Evolutionary conservation across 768 basidiomycete species (phyloP).

Genomic region (Macrocybe gigantea): DNA sequence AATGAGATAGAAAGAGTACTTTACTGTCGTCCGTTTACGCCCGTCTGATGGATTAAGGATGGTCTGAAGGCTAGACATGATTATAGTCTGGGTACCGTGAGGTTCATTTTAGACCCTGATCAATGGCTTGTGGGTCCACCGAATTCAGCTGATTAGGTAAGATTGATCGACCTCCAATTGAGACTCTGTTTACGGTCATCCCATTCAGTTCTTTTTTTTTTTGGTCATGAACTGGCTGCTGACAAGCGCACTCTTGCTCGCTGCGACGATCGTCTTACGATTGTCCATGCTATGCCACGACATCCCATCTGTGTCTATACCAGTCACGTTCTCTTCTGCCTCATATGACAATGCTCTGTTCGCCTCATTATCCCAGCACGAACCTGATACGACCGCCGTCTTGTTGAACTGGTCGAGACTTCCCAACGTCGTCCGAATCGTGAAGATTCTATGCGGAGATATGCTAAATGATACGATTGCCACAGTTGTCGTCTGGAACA

Average conservation of each 20-base stretch:
- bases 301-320: too few relatives aligned
- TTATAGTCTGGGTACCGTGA: slow-evolving; percentile 8
- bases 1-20: slow-evolving; percentile 27
- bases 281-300: too few relatives aligned
- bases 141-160: too few relatives aligned
- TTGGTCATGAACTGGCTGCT: too few relatives aligned
- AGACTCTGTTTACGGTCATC: too few relatives aligned
- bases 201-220: too few relatives aligned
- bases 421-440: slow-evolving; percentile 52
- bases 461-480: slow-evolving; percentile 39
- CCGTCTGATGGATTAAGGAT: slow-evolving; percentile 50
- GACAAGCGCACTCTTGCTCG: too few relatives aligned
- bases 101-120: not conserved
- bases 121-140: too few relatives aligned
- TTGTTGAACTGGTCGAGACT: slow-evolving; percentile 67
- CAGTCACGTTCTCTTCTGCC: not conserved
- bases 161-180: too few relatives aligned
- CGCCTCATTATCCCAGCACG: not conserved
- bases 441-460: slow-evolving; percentile 42
- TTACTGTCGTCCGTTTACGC: slow-evolving; percentile 26
- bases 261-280: too few relatives aligned
- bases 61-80: slow-evolving; percentile 52
- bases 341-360: not conserved
- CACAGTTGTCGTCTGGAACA: slow-evolving; percentile 58
- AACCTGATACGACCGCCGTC: slow-evolving; percentile 44